These are phyloP conservation scores for Daldinia grandis DNA, from an alignment of 495 filamentous ascomycete genomes.

Conservation along the genomic window DNA sequence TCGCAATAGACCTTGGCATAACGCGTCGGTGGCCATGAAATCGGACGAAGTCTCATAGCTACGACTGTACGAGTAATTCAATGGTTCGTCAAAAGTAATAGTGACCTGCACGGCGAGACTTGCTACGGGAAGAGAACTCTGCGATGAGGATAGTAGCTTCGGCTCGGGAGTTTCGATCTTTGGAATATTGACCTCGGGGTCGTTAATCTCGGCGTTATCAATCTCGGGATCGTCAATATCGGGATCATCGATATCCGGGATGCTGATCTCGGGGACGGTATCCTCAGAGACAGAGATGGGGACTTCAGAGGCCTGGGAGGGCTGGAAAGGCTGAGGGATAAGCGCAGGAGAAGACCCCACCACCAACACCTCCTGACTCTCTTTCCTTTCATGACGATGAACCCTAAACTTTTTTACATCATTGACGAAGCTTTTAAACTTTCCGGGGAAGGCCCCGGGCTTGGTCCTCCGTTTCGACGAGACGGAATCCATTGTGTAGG, in stretches of 20 bases:
- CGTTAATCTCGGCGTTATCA: background rate
- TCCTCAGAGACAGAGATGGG: background rate
- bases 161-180: conserved; percentile 17
- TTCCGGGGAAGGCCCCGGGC: conserved; percentile 37
- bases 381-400: conserved; percentile 33
- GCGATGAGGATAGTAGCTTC: conserved; percentile 27
- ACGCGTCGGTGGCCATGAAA: conserved; percentile 50
- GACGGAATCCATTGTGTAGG: conserved; percentile 30
- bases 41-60: conserved; percentile 53
- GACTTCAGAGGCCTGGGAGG: background rate
- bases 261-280: conserved; percentile 4
- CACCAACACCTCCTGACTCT: conserved; percentile 16
- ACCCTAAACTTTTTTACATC: conserved; percentile 42
- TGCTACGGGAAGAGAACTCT: conserved; percentile 28
- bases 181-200: background rate
- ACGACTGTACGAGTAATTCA: conserved; percentile 51
- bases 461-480: conserved; percentile 25
- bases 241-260: background rate
- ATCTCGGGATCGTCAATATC: background rate
- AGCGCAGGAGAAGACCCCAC: conserved; percentile 17
- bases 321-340: conserved; percentile 7
- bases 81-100: conserved; percentile 55
- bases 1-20: conserved; percentile 54
- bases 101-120: conserved; percentile 52
- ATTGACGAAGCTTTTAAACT: conserved; percentile 42